Base-by-base conservation (phyloP, 768 basidiomycete species). In the Pisolithus microcarpus region DNA sequence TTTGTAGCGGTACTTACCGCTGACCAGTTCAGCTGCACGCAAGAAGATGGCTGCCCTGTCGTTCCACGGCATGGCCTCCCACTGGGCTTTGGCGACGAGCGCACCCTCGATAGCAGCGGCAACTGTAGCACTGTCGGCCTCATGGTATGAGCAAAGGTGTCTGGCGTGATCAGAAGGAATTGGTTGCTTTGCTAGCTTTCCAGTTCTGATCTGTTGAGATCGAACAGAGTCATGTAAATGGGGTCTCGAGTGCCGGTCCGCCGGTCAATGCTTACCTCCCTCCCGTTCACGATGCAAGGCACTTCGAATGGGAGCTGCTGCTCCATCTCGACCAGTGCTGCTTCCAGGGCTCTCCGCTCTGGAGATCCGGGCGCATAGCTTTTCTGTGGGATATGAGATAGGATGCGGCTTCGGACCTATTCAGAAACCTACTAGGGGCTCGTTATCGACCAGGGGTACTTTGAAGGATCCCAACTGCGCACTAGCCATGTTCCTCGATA, bases 31-130 rank as follows among this genome's bases (percentile, higher is more conserved):
- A 21, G 96, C 96, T 5, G 96, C 96, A 69, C 95, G 96, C 57
- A 99, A 76, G 75, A 98, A 99, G 69, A 99, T 95, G 37, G 96
- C 91, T 2, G 96, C 96, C 34, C 94, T 82, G 67, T 99, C 96
- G 64, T 79, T 85, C 95, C 94, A 99, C 0, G 95, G 93, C 76
- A 98, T 73, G 44, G 78, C 75, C 73, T 98, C 96, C 96, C 96
- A 99, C 46, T 79, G 81, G 15, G 72, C 72, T 69, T 93, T 95
- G 16, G 91, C 94, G 9, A 80, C 79, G 36, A 98, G 79, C 11
- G 94, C 89, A 31, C 87, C 87, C 21, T 87, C 81, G 57, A 99
- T 95, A 18, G 96, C 96, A 49, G 72, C 71, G 7, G 77, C 66
- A 40, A 97, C 81, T 2, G 82, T 82, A 21, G 79, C 81, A 39